Evolutionary conservation across 306 rosid species (phyloP), one percentile per base, ranked within the genome.

Genomic region (Lathyrus oleraceus): DNA sequence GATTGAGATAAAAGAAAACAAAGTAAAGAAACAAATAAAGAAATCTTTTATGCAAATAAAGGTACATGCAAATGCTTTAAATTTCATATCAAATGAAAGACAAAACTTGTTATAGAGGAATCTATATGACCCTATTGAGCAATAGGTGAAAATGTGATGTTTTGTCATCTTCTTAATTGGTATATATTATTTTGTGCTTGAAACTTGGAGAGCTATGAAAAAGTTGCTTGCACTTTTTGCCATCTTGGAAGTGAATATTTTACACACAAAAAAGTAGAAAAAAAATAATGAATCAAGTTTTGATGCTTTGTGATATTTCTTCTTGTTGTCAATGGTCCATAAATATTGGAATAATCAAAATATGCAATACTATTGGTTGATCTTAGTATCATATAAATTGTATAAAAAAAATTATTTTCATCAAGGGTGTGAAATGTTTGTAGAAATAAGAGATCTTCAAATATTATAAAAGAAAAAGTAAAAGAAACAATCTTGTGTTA

Each of bases 211-310:
- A 52, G 68, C 32, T 6, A 11, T 21, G 17, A 54, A 61, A 63
- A 77, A 66, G 75, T 53, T 49, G 14, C 38, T 19, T 65, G 56
- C 73, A 66, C 77, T 66, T 75, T 78, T 78, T 53, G 81, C 47
- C 60, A 58, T 57, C 36, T 40, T 74, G 76, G 61, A 70, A 71
- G 68, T 68, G 71, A 71, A 81, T 61, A 45, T 58, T 43, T 75
- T 27, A 65, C 44, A 44, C n/a, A n/a, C n/a, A 20, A 77, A 56
- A 42, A 20, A 8, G 9, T 0, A 12, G 57, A 23, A 6, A 15
- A 40, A 38, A 77, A 48, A 71, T 6, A 12, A 38, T 51, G 72
- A 70, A 70, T 73, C 75, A 58, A 17, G 32, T 16, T 8, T 15
- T 21, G 60, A 47, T 57, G 58, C 72, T 51, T 77, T 47, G 44